Base-by-base conservation (phyloP, 805 yeast species). In the Kazachstania psychrophila region DNA sequence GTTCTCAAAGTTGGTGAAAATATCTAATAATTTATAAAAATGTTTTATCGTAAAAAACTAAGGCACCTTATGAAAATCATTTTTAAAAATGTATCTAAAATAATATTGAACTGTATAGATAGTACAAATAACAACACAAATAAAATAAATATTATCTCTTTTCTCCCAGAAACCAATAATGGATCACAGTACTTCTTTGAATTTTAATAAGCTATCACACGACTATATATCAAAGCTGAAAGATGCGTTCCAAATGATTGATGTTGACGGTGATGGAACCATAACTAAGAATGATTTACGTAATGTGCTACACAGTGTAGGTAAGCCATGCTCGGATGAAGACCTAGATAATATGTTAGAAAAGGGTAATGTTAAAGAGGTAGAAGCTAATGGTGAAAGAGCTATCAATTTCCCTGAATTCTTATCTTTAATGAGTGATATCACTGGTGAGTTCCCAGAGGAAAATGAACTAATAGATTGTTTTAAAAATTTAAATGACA, bases 191-290 rank as follows among this genome's bases (percentile, higher is more conserved):
- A 41, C 48, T 30, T 54, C 66, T 0, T 52, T 64, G 14, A 58
- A 54, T 34, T 57, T 63, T 42, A 57, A 60, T 31, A 65, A 64
- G 41, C 69, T 85, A 14, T 68, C 78, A 5, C 70, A 73, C 37
- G 75, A 69, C 23, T 85, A 83, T 50, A 74, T 84, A 18, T 64
- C 73, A 12, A 79, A 72, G 44, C 65, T 82, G 38, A 69, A 83
- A 39, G 81, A 83, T 46, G 77, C 92, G 1, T 88, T 87, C 56
- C 75, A 83, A 20, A 57, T 84, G 47, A 73, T 88, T 6, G 96
- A 88, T 52, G 80, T 80, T 25, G 89, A 88, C 42, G 76, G 79
- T 18, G 94, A 87, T 49, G 85, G 86, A 2, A 52, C 58, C 4
- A 75, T 83, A 29, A 62, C 79, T 1, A 51, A 58, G 22, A 55